These are phyloP conservation scores for Fomitopsis pulvina DNA, from an alignment of 768 basidiomycete species.

Conservation along the genomic window DNA sequence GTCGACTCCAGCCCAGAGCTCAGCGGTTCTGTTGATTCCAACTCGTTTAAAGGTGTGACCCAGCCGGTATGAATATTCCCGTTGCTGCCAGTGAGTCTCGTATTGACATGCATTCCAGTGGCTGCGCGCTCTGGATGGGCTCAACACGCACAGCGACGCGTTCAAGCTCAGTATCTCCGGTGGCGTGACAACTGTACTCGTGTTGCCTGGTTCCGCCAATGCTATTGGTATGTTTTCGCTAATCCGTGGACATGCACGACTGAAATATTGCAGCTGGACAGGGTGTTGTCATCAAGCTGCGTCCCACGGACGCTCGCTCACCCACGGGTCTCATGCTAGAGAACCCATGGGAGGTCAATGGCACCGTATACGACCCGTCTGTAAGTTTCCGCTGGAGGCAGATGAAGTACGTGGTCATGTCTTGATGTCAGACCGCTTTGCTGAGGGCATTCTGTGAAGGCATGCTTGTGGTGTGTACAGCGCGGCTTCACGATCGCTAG, in stretches of 20 bases:
- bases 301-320: constrained; percentile 62
- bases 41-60: constrained; percentile 33
- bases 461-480: constrained; percentile 27
- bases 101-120: constrained; percentile 25
- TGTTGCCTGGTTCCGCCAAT: constrained; percentile 68
- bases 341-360: constrained; percentile 57
- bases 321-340: constrained; percentile 73
- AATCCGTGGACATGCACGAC: constrained; percentile 19
- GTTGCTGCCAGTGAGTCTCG: not conserved
- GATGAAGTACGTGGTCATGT: constrained; percentile 50
- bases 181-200: constrained; percentile 70
- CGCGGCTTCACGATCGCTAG: not conserved
- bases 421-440: not conserved
- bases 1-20: constrained; percentile 13
- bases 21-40: constrained; percentile 32
- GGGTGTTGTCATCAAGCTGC: constrained; percentile 73
- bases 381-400: constrained; percentile 63
- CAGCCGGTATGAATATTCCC: constrained; percentile 7
- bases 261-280: constrained; percentile 47
- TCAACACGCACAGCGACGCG: constrained; percentile 78
- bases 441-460: not conserved
- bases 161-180: constrained; percentile 67
- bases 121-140: constrained; percentile 68
- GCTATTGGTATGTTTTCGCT: constrained; percentile 44
- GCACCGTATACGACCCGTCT: constrained; percentile 37